Evolutionary conservation across 305 asterid species (phyloP).

Genomic region (Fraxinus greggii): DNA sequence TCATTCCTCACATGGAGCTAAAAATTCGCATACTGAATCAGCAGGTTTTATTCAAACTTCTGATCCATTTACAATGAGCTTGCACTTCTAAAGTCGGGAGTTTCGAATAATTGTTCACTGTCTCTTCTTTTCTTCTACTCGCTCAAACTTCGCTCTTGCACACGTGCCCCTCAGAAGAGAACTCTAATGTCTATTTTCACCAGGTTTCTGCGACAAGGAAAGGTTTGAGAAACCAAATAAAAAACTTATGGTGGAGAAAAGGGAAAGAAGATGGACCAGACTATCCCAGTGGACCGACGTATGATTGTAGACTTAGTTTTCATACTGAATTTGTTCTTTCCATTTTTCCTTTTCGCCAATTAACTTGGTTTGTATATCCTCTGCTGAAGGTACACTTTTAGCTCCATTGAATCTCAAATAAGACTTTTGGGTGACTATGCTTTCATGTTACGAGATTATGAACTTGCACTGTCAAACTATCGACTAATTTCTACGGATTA

Average conservation of each 20-base stretch:
- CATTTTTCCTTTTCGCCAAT: conserved; percentile 25
- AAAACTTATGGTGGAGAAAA: conserved; percentile 99
- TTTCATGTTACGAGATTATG: conserved; percentile 96
- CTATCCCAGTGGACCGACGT: conserved; percentile 62
- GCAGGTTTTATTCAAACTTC: conserved; percentile 53
- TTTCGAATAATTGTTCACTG: conserved; percentile 13
- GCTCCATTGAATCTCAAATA: conserved; percentile 93
- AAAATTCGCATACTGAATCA: conserved; percentile 86
- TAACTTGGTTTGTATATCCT: conserved; percentile 42
- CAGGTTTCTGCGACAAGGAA: conserved; percentile 97
- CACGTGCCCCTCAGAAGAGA: background rate
- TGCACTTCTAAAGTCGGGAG: conserved; percentile 21
- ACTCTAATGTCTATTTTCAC: conserved; percentile 22
- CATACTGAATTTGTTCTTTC: conserved; percentile 8
- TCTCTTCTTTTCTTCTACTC: conserved; percentile 20
- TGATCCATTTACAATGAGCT: conserved; percentile 18
- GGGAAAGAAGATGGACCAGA: conserved; percentile 92
- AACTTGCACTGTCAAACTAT: conserved; percentile 96
- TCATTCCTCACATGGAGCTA: conserved; percentile 95
- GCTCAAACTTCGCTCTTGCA: background rate
- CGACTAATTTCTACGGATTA: conserved; percentile 88
- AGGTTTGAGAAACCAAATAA: conserved; percentile 97
- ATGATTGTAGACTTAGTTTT: conserved; percentile 33
- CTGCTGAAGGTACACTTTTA: conserved; percentile 82
- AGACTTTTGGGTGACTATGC: conserved; percentile 97